These are phyloP conservation scores for Phellinidium pouzarii DNA, from an alignment of 1,284 basidiomycete genomes.

Conservation along the genomic window DNA sequence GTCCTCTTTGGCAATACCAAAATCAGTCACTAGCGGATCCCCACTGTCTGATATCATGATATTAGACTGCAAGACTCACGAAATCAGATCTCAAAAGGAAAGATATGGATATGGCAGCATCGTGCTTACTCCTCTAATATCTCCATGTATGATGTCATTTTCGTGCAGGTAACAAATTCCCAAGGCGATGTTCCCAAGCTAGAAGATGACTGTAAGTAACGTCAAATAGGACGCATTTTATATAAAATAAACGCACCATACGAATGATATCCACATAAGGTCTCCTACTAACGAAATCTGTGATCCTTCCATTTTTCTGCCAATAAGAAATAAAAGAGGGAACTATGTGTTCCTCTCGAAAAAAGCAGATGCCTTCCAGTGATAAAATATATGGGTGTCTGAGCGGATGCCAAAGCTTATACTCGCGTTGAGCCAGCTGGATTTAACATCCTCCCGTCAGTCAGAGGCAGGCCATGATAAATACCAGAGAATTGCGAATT, in stretches of 20 bases:
- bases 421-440: not conserved
- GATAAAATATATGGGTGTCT: constrained; percentile 10
- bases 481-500: too few species aligned
- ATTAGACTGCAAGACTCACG: constrained; percentile 1
- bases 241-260: not conserved
- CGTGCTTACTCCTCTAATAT: constrained; percentile 10
- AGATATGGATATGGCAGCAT: too few species aligned
- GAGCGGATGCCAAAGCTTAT: constrained; percentile 5
- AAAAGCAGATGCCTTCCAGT: constrained; percentile 7
- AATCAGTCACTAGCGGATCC: constrained; percentile 9
- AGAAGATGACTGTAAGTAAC: not conserved
- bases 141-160: constrained; percentile 11
- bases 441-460: not conserved
- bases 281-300: not conserved
- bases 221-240: not conserved
- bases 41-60: constrained; percentile 6
- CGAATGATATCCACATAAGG: not conserved
- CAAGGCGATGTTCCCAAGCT: constrained; percentile 2
- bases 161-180: constrained; percentile 13
- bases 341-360: not conserved
- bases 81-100: not conserved
- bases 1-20: constrained; percentile 2
- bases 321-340: constrained; percentile 2
- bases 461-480: not conserved
- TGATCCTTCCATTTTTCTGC: constrained; percentile 11